Conservation (phyloP, 1,139 yeast genomes). For the Candida sp. region DNA sequence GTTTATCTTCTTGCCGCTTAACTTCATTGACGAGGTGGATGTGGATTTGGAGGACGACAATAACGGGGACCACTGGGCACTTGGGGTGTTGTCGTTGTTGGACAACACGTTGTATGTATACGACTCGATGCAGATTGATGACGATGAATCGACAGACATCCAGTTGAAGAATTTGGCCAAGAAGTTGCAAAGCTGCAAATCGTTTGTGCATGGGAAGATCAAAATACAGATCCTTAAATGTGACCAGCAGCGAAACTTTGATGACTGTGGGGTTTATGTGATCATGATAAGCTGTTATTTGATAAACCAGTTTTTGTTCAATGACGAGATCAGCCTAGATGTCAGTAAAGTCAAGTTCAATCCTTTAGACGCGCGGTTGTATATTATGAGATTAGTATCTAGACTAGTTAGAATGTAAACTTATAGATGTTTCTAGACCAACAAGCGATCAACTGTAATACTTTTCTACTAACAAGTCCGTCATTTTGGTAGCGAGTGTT, state of each 20-base stretch:
- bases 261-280: slow-evolving; percentile 51
- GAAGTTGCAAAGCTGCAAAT: slow-evolving; percentile 26
- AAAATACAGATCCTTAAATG: slow-evolving; percentile 32
- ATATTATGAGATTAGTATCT: slow-evolving; percentile 21
- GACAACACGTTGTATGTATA: slow-evolving; percentile 38
- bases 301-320: slow-evolving; percentile 26
- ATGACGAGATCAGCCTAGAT: slow-evolving; percentile 25
- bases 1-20: slow-evolving; percentile 44
- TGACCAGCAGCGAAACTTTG: slow-evolving; percentile 49
- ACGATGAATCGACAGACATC: slow-evolving; percentile 20
- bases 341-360: slow-evolving; percentile 29
- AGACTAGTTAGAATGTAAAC: slow-evolving; percentile 9
- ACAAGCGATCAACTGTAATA: slow-evolving; percentile 17
- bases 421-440: neutral
- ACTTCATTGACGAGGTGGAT: slow-evolving; percentile 38
- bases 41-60: slow-evolving; percentile 34
- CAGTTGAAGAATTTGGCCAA: slow-evolving; percentile 22
- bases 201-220: slow-evolving; percentile 21
- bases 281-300: slow-evolving; percentile 45
- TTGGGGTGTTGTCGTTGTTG: slow-evolving; percentile 34
- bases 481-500: slow-evolving; percentile 30
- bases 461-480: slow-evolving; percentile 29
- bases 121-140: slow-evolving; percentile 40
- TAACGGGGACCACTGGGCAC: slow-evolving; percentile 51
- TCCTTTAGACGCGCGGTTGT: slow-evolving; percentile 33